A percentile compares a stretch with the other conserved stretches of the same genome.
These are phyloP conservation scores for Gnomoniopsis sp. DNA, from an alignment of 2,329 filamentous ascomycete genomes.

Conservation along the genomic window DNA sequence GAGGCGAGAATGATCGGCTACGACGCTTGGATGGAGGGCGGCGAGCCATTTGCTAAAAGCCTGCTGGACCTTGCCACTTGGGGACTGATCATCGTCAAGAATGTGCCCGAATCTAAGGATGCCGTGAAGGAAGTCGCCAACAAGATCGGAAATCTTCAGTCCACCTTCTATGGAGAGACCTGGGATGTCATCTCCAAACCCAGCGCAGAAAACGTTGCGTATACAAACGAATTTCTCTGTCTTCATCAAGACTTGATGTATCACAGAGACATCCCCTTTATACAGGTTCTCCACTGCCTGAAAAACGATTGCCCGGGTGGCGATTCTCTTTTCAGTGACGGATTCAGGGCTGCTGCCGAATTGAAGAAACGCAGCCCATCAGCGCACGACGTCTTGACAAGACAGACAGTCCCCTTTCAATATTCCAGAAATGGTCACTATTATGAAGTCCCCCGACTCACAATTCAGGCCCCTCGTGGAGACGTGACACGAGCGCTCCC, in stretches of 20 bases:
- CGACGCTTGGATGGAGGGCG: slow-evolving; percentile 64
- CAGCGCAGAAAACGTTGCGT: slow-evolving; percentile 85
- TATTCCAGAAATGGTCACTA: slow-evolving; percentile 67
- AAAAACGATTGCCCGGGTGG: slow-evolving; percentile 77
- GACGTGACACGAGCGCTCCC: too few relatives aligned
- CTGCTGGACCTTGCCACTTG: slow-evolving; percentile 60
- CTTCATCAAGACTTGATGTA: slow-evolving; percentile 95
- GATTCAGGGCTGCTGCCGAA: slow-evolving; percentile 55
- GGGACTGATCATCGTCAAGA: slow-evolving; percentile 74
- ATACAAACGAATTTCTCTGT: slow-evolving; percentile 77
- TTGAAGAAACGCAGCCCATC: slow-evolving; percentile 26
- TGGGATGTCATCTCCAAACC: slow-evolving; percentile 86
- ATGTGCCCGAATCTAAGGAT: slow-evolving; percentile 65
- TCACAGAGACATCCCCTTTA: slow-evolving; percentile 70
- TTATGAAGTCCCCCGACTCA: slow-evolving; percentile 55
- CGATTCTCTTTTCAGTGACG: slow-evolving; percentile 82
- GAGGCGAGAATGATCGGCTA: slow-evolving; percentile 58
- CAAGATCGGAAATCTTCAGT: slow-evolving; percentile 73
- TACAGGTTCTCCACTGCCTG: slow-evolving; percentile 88
- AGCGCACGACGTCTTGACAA: slow-evolving; percentile 36
- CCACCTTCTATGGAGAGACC: slow-evolving; percentile 87
- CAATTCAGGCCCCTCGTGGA: too few relatives aligned
- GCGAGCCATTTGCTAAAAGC: slow-evolving; percentile 55
- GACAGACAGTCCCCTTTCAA: slow-evolving; percentile 49
- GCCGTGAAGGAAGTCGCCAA: slow-evolving; percentile 66